These are phyloP conservation scores for Psilocybe tampanensis DNA, from an alignment of 768 basidiomycete genomes.

Conservation along the genomic window DNA sequence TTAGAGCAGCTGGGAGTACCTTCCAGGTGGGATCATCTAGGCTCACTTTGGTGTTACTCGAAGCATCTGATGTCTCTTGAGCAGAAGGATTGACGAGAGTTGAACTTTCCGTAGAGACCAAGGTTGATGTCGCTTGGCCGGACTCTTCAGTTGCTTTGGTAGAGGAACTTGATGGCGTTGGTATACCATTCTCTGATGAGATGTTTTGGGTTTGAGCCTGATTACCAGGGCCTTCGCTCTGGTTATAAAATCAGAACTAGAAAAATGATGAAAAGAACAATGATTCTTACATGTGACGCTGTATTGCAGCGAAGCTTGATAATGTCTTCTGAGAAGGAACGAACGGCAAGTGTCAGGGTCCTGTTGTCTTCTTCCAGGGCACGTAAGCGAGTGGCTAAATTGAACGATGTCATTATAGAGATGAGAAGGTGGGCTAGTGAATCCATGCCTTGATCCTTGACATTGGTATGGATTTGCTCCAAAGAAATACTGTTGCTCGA, in stretches of 20 bases:
- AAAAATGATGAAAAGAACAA: neutral
- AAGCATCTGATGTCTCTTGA: conserved; percentile 59
- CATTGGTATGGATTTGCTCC: conserved; percentile 19
- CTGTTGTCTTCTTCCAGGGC: conserved; percentile 77
- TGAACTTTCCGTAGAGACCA: neutral
- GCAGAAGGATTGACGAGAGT: conserved; percentile 22
- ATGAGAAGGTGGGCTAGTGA: conserved; percentile 9
- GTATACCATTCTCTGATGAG: conserved; percentile 8
- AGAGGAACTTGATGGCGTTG: conserved; percentile 4
- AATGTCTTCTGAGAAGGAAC: conserved; percentile 66
- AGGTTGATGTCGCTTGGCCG: neutral
- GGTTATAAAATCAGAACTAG: neutral
- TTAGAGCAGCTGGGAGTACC: conserved; percentile 95
- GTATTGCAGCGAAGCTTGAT: conserved; percentile 37
- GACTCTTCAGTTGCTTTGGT: conserved; percentile 28
- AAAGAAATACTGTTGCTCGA: conserved; percentile 13
- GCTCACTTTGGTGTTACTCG: conserved; percentile 93
- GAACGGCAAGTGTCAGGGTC: conserved; percentile 60
- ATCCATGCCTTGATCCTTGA: conserved; percentile 71
- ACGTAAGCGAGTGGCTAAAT: conserved; percentile 64
- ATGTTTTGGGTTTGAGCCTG: conserved; percentile 25
- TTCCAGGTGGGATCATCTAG: conserved; percentile 98
- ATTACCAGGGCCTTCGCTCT: conserved; percentile 11
- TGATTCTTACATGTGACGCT: conserved; percentile 37
- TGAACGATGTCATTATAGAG: conserved; percentile 1